phyloP scores from a whole-genome alignment of 192 early-diverging fungal species.

The Phlyctochytrium bullatum region DNA sequence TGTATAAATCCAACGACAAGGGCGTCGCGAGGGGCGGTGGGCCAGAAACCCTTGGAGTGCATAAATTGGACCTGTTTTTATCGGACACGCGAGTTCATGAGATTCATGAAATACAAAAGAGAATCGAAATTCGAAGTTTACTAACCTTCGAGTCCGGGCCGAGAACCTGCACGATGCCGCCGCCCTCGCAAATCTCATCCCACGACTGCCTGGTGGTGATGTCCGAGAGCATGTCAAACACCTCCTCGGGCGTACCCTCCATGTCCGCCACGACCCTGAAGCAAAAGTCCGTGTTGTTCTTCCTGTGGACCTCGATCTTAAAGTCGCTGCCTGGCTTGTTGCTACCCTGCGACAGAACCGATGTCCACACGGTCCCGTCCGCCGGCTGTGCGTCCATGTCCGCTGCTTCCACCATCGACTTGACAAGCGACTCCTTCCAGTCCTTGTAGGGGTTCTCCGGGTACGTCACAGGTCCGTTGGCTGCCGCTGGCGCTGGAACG shows the following conservation, averaged over 20 bases:
- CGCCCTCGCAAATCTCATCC: slow-evolving; percentile 42
- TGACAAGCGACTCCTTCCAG: background rate
- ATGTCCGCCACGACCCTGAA: slow-evolving; percentile 39
- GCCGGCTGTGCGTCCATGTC: background rate
- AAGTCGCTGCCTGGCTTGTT: background rate
- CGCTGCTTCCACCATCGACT: background rate
- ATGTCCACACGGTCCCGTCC: background rate
- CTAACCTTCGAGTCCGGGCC: background rate
- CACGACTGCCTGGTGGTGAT: slow-evolving; percentile 26
- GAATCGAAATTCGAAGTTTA: background rate
- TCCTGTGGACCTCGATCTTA: slow-evolving; percentile 29
- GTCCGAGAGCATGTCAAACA: slow-evolving; percentile 42
- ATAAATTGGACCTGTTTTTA: slow-evolving; percentile 31
- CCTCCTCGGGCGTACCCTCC: slow-evolving; percentile 39
- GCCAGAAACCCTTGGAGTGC: slow-evolving; percentile 45
- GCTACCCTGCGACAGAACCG: background rate
- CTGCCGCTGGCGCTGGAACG: no score
- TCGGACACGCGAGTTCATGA: background rate
- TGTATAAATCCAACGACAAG: slow-evolving; percentile 31
- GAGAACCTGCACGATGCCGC: slow-evolving; percentile 25
- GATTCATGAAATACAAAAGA: background rate
- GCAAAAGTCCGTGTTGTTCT: slow-evolving; percentile 26
- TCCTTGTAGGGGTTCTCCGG: background rate
- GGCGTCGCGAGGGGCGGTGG: slow-evolving; percentile 38
- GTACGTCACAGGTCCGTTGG: no score